phyloP scores from a whole-genome alignment of 78 protist genomes.

The Pirum gemmata region DNA sequence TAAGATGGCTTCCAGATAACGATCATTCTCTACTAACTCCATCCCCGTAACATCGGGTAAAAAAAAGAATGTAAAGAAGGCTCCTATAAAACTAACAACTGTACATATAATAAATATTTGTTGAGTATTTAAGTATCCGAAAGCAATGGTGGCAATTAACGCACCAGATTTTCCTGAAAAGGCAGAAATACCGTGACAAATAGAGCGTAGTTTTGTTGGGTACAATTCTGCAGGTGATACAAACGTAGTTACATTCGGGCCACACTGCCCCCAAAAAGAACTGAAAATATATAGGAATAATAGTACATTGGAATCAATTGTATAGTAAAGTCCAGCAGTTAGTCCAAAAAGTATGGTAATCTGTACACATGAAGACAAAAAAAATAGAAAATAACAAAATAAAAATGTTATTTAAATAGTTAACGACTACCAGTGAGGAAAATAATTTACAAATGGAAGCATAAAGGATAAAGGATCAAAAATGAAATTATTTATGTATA shows the following conservation, averaged over 20 bases:
- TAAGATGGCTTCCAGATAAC: conserved; percentile 32
- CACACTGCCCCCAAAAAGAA: not conserved
- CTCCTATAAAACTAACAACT: not conserved
- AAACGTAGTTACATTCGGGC: conserved; percentile 1
- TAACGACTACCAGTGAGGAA: not conserved
- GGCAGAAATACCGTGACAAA: conserved; percentile 8
- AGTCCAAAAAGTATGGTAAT: too few species aligned
- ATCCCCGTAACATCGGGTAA: conserved; percentile 8
- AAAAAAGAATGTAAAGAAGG: conserved; percentile 17
- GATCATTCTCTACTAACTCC: conserved; percentile 22
- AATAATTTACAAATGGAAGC: too few species aligned
- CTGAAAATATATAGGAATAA: conserved; percentile 18
- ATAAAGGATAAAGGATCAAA: not conserved
- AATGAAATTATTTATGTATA: not conserved
- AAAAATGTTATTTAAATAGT: too few species aligned
- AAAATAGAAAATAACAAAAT: too few species aligned
- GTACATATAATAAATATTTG: conserved; percentile 13
- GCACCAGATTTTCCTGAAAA: conserved; percentile 24
- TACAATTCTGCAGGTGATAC: conserved; percentile 25
- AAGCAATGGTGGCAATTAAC: not conserved
- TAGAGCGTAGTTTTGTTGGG: not conserved
- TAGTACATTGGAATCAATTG: not conserved
- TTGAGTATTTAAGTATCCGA: not conserved
- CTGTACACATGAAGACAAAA: too few species aligned
- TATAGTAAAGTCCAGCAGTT: too few species aligned